phyloP scores from a whole-genome alignment of 768 basidiomycete species.

The Lactifluus echinatus region DNA sequence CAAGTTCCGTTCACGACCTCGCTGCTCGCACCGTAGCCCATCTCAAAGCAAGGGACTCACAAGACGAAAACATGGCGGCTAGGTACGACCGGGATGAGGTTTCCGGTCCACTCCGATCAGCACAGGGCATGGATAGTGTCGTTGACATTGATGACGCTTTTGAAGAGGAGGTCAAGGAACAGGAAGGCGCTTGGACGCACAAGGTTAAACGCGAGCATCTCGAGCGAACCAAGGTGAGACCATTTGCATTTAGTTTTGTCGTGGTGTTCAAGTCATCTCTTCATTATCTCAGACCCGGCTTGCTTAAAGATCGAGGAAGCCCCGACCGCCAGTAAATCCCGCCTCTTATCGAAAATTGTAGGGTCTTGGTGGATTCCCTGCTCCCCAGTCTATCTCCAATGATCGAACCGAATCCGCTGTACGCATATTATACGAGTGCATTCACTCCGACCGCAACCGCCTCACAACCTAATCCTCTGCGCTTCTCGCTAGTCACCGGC shows the following conservation, averaged over 20 bases:
- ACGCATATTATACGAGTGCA: not conserved
- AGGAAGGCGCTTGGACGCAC: slow-evolving; percentile 20
- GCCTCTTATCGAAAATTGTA: not conserved
- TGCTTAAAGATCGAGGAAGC: not conserved
- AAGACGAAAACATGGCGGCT: slow-evolving; percentile 7
- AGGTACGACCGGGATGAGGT: slow-evolving; percentile 18
- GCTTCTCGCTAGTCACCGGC: not conserved
- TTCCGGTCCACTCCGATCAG: slow-evolving; percentile 15
- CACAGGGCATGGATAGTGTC: not conserved
- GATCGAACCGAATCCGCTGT: not conserved
- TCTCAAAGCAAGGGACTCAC: slow-evolving; percentile 2
- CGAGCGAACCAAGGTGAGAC: slow-evolving; percentile 5
- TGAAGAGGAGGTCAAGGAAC: slow-evolving; percentile 19
- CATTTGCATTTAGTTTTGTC: not conserved
- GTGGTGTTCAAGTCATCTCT: not conserved
- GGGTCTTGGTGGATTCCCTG: not conserved
- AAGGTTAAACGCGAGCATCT: slow-evolving; percentile 12
- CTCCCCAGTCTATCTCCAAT: not conserved
- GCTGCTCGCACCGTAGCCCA: slow-evolving; percentile 14
- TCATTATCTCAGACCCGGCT: not conserved
- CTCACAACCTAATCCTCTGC: not conserved
- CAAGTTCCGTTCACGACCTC: slow-evolving; percentile 4
- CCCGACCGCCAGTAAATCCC: not conserved
- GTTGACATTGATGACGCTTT: slow-evolving; percentile 16
- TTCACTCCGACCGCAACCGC: slow-evolving; percentile 2